Evolutionary conservation across 495 filamentous ascomycete genomes (phyloP), one percentile per base, ranked within the genome.

Genomic region (Hyaloscypha finlandica): DNA sequence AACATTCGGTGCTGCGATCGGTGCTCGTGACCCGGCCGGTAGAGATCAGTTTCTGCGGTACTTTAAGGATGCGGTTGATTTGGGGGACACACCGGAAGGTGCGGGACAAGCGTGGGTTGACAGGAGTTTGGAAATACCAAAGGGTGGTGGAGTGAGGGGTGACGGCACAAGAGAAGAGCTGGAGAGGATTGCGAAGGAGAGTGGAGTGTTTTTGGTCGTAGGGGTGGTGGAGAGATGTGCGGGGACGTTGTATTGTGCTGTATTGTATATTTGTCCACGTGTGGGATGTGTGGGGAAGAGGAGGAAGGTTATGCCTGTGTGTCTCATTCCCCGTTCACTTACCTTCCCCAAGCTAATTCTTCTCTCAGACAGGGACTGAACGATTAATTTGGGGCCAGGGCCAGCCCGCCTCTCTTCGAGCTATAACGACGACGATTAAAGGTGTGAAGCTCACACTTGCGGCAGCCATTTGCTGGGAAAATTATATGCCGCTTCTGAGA

Each of bases 391-490:
- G 94, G 94, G 94, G 90, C 0, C 90, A 96, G 72, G 94, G 94
- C 20, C 90, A 89, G 0, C 83, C 93, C 0, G 85, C 88, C 0
- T 94, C 92, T 1, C 85, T 98, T 33, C 86, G 87, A 62, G 94
- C 94, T 0, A 83, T 97, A 2, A 91, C 87, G 25, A 93, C 93
- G 1, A 84, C 81, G n/a, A 89, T 98, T 67, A 85, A 86, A 25
- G 92, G 90, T 25, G 86, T 94, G 16, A 86, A 84, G 54, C 77
- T 98, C 22, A 93, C 88, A 19, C 78, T 97, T 8, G 94, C 88
- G 0, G 87, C 92, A 0, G 94, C 94, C 2, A 96, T 98, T 52
- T 98, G 94, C 80, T 98, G 94, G 94, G 94, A 98, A 77, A 97
- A 92, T 70, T 96, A 92, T 74, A 98, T 98, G 94, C 94, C 94